These are phyloP conservation scores for Lepidium sativum DNA, from an alignment of 345 rosid genomes.

Conservation along the genomic window DNA sequence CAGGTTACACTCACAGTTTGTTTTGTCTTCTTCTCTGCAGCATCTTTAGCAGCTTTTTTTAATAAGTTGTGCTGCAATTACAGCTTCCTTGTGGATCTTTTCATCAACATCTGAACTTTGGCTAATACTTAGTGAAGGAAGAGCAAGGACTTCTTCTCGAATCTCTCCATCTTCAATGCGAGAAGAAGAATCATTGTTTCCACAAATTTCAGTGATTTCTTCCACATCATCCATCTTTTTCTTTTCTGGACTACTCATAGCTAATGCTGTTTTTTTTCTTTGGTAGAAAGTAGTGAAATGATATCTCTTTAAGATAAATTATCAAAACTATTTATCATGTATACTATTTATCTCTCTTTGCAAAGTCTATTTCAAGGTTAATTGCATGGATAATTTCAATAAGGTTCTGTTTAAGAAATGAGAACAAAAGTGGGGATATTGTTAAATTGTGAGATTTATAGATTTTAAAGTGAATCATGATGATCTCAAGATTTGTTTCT, in stretches of 20 bases:
- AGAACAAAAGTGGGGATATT: too few species aligned
- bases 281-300: neutral
- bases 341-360: too few species aligned
- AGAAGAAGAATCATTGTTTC: neutral
- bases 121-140: neutral
- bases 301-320: too few species aligned
- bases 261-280: too few species aligned
- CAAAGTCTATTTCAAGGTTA: too few species aligned
- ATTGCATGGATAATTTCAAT: too few species aligned
- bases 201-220: neutral
- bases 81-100: neutral
- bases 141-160: neutral
- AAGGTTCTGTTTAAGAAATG: too few species aligned
- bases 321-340: too few species aligned
- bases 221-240: neutral
- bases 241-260: slow-evolving; percentile 4
- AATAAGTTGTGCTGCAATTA: neutral
- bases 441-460: too few species aligned
- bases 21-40: neutral
- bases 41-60: neutral
- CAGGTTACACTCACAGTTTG: neutral
- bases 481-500: too few species aligned
- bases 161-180: neutral
- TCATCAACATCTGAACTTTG: neutral
- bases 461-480: too few species aligned